Conservation (phyloP, 805 yeast species). For the Wickerhamiella domercqiae region DNA sequence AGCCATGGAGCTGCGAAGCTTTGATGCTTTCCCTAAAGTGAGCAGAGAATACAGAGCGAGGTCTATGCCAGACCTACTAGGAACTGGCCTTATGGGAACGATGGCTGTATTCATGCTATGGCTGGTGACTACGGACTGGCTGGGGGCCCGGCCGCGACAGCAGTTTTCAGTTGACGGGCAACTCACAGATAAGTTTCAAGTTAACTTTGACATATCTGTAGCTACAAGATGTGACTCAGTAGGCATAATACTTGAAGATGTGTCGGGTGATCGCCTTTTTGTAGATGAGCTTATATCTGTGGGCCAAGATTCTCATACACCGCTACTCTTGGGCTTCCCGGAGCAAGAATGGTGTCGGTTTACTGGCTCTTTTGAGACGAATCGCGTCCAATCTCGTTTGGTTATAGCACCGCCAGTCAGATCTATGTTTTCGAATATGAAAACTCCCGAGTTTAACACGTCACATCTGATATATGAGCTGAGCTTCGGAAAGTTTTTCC, state of each 20-base stretch:
- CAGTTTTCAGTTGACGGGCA: slow-evolving; percentile 59
- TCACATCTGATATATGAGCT: slow-evolving; percentile 76
- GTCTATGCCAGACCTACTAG: slow-evolving; percentile 29
- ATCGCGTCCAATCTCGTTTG: slow-evolving; percentile 71
- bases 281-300: slow-evolving; percentile 63
- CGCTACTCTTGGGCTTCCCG: background rate
- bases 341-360: slow-evolving; percentile 53
- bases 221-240: slow-evolving; percentile 70
- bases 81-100: background rate
- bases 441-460: slow-evolving; percentile 38
- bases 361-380: slow-evolving; percentile 69
- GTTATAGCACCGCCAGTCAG: slow-evolving; percentile 46
- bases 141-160: slow-evolving; percentile 69
- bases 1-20: slow-evolving; percentile 30
- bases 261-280: slow-evolving; percentile 58
- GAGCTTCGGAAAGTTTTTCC: slow-evolving; percentile 82
- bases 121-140: slow-evolving; percentile 69
- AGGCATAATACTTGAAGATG: slow-evolving; percentile 62
- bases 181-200: slow-evolving; percentile 40
- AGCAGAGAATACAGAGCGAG: slow-evolving; percentile 55
- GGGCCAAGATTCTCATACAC: slow-evolving; percentile 28
- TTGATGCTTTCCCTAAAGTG: slow-evolving; percentile 67
- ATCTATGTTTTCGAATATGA: background rate
- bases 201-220: slow-evolving; percentile 68
- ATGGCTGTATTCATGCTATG: slow-evolving; percentile 49